Evolutionary conservation across 2,329 filamentous ascomycete species (phyloP).

Genomic region (Colletotrichum navitas): DNA sequence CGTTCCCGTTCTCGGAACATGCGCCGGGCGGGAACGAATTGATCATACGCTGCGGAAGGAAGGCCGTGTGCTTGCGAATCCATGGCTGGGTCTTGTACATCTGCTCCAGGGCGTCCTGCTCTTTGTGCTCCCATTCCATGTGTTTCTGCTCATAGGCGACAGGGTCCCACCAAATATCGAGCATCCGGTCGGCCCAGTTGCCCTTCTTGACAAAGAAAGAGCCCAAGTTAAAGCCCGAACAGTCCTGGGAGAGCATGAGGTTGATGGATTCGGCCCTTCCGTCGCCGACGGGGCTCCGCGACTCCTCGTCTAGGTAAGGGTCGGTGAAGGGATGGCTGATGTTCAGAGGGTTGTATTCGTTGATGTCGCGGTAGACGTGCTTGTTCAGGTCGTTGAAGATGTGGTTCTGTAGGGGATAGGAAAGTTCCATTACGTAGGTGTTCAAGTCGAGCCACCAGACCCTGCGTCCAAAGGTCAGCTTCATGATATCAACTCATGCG

Average conservation of each 20-base stretch:
- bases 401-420: constrained; percentile 88
- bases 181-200: constrained; percentile 88
- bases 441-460: constrained; percentile 99
- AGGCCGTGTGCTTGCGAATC: constrained; percentile 89
- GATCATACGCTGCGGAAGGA: constrained; percentile 90
- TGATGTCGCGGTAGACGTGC: constrained; percentile 93
- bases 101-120: constrained; percentile 95
- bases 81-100: constrained; percentile 93
- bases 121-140: constrained; percentile 99
- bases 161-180: constrained; percentile 99
- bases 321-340: constrained; percentile 85
- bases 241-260: constrained; percentile 91
- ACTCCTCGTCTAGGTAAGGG: constrained; percentile 80
- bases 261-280: constrained; percentile 84
- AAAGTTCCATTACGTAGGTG: constrained; percentile 97
- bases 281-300: constrained; percentile 81
- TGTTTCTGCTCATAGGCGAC: constrained; percentile 98
- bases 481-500: background rate
- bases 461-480: constrained; percentile 63
- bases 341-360: constrained; percentile 94
- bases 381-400: constrained; percentile 84
- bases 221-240: constrained; percentile 94
- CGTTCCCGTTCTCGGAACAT: constrained; percentile 81
- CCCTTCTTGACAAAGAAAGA: constrained; percentile 93
- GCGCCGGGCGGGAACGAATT: constrained; percentile 95